Evolutionary conservation across 179 eudicot species (phyloP).

Genomic region (Camellia oleifera): DNA sequence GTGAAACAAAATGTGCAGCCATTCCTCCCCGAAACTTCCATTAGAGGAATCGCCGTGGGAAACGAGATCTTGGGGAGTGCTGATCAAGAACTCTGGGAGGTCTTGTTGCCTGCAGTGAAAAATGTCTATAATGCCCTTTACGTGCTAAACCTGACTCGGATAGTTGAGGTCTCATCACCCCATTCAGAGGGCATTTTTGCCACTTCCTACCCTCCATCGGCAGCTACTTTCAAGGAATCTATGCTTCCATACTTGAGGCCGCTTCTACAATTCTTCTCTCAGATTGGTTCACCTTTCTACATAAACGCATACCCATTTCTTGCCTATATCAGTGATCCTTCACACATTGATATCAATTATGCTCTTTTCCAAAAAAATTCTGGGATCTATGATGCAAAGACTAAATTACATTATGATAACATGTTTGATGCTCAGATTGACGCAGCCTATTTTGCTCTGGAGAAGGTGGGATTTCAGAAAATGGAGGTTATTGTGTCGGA

Average conservation of each 20-base stretch:
- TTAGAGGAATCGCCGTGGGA: constrained; percentile 78
- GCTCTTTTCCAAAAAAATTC: constrained; percentile 59
- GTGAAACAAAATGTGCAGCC: constrained; percentile 67
- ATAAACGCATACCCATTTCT: constrained; percentile 83
- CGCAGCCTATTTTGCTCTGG: constrained; percentile 71
- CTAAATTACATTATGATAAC: constrained; percentile 74
- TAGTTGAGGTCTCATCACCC: constrained; percentile 65
- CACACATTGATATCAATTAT: constrained; percentile 54
- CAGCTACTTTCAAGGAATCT: constrained; percentile 55
- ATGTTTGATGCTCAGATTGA: constrained; percentile 87
- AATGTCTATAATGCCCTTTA: constrained; percentile 63
- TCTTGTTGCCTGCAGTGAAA: constrained; percentile 50
- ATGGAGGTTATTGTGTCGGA: constrained; percentile 87
- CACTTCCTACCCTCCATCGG: constrained; percentile 75
- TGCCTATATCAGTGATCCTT: constrained; percentile 73
- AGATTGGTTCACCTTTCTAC: constrained; percentile 63
- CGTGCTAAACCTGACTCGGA: constrained; percentile 28
- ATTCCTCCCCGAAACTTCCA: constrained; percentile 51
- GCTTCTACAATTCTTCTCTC: constrained; percentile 51
- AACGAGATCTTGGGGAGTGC: constrained; percentile 63
- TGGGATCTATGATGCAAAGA: constrained; percentile 59
- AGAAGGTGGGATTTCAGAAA: constrained; percentile 55
- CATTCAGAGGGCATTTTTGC: constrained; percentile 78
- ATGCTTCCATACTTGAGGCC: constrained; percentile 60
- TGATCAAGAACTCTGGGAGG: constrained; percentile 62